Percentiles rank a stretch among this genome's conserved stretches.
These are phyloP conservation scores for Malus sylvestris DNA, from an alignment of 306 rosid genomes.

Conservation along the genomic window DNA sequence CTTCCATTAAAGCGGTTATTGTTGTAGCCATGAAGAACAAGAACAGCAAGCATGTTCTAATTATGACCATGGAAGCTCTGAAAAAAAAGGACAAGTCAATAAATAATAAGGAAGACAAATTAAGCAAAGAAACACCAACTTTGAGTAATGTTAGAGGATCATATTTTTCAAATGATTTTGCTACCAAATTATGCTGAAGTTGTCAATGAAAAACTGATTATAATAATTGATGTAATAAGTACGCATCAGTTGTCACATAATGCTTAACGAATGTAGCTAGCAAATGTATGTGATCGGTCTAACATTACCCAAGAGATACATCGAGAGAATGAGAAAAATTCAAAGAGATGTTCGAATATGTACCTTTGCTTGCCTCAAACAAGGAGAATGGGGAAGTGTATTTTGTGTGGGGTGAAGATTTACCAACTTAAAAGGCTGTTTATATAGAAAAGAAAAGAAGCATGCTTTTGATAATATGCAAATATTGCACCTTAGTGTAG, in stretches of 20 bases:
- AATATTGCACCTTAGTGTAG: too few species aligned
- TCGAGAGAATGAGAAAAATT: neutral
- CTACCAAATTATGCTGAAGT: too few species aligned
- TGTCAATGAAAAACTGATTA: too few species aligned
- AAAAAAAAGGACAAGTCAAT: neutral
- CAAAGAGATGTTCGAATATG: neutral
- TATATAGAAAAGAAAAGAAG: neutral
- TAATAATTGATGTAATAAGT: neutral
- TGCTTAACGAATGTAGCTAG: neutral
- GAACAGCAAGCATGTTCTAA: slow-evolving; percentile 25
- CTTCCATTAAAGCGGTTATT: slow-evolving; percentile 28
- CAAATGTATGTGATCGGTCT: neutral
- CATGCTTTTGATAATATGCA: neutral
- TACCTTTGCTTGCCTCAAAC: neutral
- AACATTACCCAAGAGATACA: neutral
- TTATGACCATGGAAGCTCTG: slow-evolving; percentile 34
- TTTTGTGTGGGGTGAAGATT: neutral
- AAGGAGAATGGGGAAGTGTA: slow-evolving; percentile 3
- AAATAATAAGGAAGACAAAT: neutral
- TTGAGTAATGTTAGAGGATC: neutral
- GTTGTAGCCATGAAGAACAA: slow-evolving; percentile 31
- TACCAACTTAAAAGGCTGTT: neutral
- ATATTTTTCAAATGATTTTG: too few species aligned
- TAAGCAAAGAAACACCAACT: neutral
- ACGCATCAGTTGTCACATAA: neutral